These are phyloP conservation scores for Nitzschia sp. DNA, from an alignment of 108 stramenopile species.

Conservation along the genomic window DNA sequence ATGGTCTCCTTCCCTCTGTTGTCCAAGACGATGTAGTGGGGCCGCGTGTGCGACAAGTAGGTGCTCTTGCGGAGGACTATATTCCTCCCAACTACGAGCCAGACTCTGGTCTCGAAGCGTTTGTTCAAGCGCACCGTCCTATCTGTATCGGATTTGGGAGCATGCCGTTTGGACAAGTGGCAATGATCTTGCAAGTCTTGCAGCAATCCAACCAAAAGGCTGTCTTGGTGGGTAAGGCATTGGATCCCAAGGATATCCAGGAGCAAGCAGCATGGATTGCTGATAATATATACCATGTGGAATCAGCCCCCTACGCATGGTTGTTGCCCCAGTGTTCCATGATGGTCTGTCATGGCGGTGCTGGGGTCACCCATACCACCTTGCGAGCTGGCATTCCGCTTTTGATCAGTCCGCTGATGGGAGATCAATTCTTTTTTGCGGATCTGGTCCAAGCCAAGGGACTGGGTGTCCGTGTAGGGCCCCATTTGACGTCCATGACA, in stretches of 20 bases:
- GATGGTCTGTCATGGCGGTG: constrained; percentile 37
- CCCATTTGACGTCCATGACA: neutral
- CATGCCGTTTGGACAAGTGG: constrained; percentile 21
- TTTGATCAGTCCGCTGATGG: constrained; percentile 27
- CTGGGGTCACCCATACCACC: constrained; percentile 26
- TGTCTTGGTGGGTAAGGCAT: constrained; percentile 22
- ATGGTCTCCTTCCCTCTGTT: constrained; percentile 12
- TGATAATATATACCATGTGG: constrained; percentile 11
- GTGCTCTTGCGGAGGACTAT: constrained; percentile 22
- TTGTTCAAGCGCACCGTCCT: constrained; percentile 2
- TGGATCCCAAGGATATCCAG: neutral
- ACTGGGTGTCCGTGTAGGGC: constrained; percentile 5
- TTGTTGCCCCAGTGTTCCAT: constrained; percentile 25
- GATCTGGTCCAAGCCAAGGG: constrained; percentile 5
- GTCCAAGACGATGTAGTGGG: neutral
- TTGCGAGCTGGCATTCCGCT: constrained; percentile 27
- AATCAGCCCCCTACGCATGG: constrained; percentile 27
- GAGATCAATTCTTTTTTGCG: constrained; percentile 37
- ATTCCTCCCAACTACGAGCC: constrained; percentile 15
- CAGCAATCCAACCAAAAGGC: neutral
- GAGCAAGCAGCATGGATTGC: constrained; percentile 3
- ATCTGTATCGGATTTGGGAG: constrained; percentile 34
- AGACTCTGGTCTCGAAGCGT: neutral
- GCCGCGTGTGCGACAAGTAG: constrained; percentile 12
- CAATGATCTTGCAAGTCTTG: constrained; percentile 14